A percentile compares a stretch with the other conserved stretches of the same genome.
phyloP scores from a whole-genome alignment of 2,329 filamentous ascomycete genomes.

The Fusarium begoniae region DNA sequence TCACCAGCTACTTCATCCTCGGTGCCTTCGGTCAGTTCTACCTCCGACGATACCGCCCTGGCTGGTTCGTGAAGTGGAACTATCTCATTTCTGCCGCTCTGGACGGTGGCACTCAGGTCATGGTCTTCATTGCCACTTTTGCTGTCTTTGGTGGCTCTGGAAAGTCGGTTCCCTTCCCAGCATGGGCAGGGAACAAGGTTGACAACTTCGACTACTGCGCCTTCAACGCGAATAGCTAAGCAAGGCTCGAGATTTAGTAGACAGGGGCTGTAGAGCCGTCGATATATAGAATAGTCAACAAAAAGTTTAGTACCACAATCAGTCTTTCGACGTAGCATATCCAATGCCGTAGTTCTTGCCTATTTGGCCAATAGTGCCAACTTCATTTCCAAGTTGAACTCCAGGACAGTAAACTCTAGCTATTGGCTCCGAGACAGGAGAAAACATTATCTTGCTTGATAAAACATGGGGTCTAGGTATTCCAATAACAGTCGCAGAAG shows the following conservation, averaged over 20 bases:
- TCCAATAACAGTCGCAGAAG: no score
- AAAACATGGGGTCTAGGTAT: no score
- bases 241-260: not conserved
- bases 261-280: not conserved
- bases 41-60: slow-evolving; percentile 60
- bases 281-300: not conserved
- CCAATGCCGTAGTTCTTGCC: no score
- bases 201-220: slow-evolving; percentile 11
- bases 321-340: not conserved
- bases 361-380: no score
- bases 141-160: slow-evolving; percentile 64
- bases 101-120: slow-evolving; percentile 59
- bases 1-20: slow-evolving; percentile 60
- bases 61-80: slow-evolving; percentile 62
- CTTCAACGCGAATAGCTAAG: not conserved
- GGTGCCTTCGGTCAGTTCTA: slow-evolving; percentile 62
- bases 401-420: accelerated
- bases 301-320: not conserved
- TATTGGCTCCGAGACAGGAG: no score
- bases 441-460: no score
- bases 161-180: slow-evolving; percentile 54
- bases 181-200: slow-evolving; percentile 63
- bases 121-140: slow-evolving; percentile 63
- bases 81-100: slow-evolving; percentile 62
- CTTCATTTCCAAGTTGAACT: no score